These are phyloP conservation scores for Brassica cretica DNA, from an alignment of 345 rosid genomes.

Conservation along the genomic window DNA sequence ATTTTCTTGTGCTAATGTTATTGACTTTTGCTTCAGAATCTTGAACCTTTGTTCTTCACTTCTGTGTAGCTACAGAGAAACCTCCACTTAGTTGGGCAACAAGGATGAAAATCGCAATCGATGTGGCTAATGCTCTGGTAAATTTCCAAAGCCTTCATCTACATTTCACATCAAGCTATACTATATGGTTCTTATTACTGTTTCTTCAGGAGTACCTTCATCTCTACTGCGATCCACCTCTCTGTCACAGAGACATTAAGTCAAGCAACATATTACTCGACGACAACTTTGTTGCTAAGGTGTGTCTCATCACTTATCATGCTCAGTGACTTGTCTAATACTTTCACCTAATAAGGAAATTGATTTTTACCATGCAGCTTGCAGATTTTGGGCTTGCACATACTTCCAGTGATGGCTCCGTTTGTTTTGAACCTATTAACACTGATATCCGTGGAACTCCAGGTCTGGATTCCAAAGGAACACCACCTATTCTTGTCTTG, in stretches of 20 bases:
- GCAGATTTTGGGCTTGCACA: constrained; percentile 97
- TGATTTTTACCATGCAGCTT: constrained; percentile 51
- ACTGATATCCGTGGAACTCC: constrained; percentile 97
- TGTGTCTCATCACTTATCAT: constrained; percentile 25
- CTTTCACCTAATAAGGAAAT: constrained; percentile 3
- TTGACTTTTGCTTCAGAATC: not conserved
- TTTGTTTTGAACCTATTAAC: constrained; percentile 82
- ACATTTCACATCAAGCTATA: not conserved
- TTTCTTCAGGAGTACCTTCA: constrained; percentile 90
- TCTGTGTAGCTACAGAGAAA: constrained; percentile 55
- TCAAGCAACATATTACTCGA: constrained; percentile 95
- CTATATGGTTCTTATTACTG: not conserved
- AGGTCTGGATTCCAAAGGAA: constrained; percentile 49
- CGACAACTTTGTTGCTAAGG: constrained; percentile 90
- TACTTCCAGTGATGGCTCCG: constrained; percentile 88
- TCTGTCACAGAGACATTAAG: constrained; percentile 95
- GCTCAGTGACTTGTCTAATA: not conserved
- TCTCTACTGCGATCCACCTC: constrained; percentile 92
- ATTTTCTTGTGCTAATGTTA: not conserved
- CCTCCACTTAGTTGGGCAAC: constrained; percentile 78
- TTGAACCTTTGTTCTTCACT: constrained; percentile 12
- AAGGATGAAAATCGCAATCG: constrained; percentile 85
- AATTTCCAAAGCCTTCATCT: constrained; percentile 24
- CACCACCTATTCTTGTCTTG: not conserved
- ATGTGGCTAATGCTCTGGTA: constrained; percentile 98